Conservation (phyloP, 1,284 basidiomycete genomes). For the Singerocomus inundabilis region DNA sequence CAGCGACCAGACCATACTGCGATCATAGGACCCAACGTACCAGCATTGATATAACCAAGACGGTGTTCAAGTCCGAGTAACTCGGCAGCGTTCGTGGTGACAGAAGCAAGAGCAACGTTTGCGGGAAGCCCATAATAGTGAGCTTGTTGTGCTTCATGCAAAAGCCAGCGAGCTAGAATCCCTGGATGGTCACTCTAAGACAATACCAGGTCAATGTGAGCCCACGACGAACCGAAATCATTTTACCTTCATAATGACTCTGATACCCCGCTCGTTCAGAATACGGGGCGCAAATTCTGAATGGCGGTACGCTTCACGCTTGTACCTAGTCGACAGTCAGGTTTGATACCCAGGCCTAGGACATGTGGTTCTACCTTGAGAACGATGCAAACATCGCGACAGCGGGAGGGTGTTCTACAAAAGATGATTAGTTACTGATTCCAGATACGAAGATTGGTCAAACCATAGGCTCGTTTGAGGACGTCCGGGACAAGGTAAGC, state of each 20-base stretch:
- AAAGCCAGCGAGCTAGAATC: conserved; percentile 61
- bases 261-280: conserved; percentile 25
- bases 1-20: background rate
- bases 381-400: conserved; percentile 78
- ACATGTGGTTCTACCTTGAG: conserved; percentile 38
- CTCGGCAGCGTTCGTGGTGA: conserved; percentile 63
- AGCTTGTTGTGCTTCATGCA: conserved; percentile 71
- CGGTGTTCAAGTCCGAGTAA: conserved; percentile 65
- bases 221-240: background rate
- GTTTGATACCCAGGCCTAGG: background rate
- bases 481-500: conserved; percentile 82
- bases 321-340: conserved; percentile 45
- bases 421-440: conserved; percentile 6
- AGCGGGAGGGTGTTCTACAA: conserved; percentile 58
- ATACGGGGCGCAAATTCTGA: conserved; percentile 30
- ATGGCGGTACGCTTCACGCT: conserved; percentile 65
- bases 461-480: conserved; percentile 70
- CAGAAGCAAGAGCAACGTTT: conserved; percentile 50
- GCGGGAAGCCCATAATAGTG: conserved; percentile 55
- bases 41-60: conserved; percentile 57
- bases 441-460: conserved; percentile 36
- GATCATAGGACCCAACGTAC: conserved; percentile 24
- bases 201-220: background rate
- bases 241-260: conserved; percentile 48
- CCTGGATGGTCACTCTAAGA: conserved; percentile 65